Conservation (phyloP, 2,329 filamentous ascomycete genomes). For the Pseudogymnoascus sp. region DNA sequence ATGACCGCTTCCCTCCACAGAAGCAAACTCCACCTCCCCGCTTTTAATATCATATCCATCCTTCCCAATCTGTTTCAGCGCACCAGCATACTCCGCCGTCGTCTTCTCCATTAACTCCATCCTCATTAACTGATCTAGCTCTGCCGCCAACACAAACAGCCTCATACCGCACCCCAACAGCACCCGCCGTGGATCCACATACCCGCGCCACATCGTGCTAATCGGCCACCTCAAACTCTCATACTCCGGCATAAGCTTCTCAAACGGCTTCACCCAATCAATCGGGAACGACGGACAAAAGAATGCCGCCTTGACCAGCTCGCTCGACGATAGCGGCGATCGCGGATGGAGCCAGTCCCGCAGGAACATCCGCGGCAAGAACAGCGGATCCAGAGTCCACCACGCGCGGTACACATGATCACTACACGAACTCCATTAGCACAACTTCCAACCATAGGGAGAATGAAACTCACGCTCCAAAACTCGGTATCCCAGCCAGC, state of each 20-base stretch:
- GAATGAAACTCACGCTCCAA: slow-evolving; percentile 31
- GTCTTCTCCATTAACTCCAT: slow-evolving; percentile 22
- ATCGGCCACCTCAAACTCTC: slow-evolving; percentile 37
- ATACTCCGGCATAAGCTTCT: slow-evolving; percentile 32
- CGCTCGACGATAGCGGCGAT: slow-evolving; percentile 33
- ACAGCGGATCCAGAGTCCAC: slow-evolving; percentile 31
- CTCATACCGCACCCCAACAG: slow-evolving; percentile 19
- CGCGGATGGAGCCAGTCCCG: slow-evolving; percentile 29
- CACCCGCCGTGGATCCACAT: slow-evolving; percentile 30
- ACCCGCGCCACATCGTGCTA: slow-evolving; percentile 28
- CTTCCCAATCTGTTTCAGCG: slow-evolving; percentile 19
- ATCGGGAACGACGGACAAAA: slow-evolving; percentile 31
- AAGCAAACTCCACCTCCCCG: slow-evolving; percentile 22
- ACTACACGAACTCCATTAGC: slow-evolving; percentile 13
- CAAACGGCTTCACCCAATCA: slow-evolving; percentile 28
- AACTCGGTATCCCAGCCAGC: slow-evolving; percentile 31
- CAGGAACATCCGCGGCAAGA: slow-evolving; percentile 29
- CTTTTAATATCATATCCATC: slow-evolving; percentile 13
- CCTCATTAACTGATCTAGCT: slow-evolving; percentile 23
- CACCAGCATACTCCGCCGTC: slow-evolving; percentile 25
- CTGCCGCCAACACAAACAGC: slow-evolving; percentile 22
- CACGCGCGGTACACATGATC: slow-evolving; percentile 27
- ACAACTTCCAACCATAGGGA: background rate
- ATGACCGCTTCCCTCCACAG: slow-evolving; percentile 31
- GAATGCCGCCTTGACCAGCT: slow-evolving; percentile 35